phyloP scores from a whole-genome alignment of 2,329 filamentous ascomycete species.

The Chaetothyriales sp. region DNA sequence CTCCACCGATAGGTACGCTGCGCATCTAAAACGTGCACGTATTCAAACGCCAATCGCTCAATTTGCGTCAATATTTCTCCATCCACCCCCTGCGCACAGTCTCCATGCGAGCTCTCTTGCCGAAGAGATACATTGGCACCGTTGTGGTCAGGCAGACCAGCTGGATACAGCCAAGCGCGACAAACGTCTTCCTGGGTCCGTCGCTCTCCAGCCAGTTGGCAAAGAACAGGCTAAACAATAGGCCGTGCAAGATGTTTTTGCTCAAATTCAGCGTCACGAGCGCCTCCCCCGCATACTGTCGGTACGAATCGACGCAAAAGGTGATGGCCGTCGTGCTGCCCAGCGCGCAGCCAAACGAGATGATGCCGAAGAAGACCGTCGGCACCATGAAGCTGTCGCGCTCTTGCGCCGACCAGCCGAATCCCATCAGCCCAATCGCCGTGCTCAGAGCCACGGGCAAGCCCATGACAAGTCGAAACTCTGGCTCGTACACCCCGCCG shows the following conservation, averaged over 20 bases:
- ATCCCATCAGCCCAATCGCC: constrained; percentile 78
- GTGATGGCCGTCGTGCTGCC: constrained; percentile 87
- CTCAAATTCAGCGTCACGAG: constrained; percentile 87
- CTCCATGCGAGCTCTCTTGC: constrained; percentile 88
- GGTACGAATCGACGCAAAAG: constrained; percentile 84
- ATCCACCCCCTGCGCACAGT: constrained; percentile 74
- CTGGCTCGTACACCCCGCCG: constrained; percentile 87
- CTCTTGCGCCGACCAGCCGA: constrained; percentile 77
- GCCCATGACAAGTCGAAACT: constrained; percentile 83
- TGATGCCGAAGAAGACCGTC: constrained; percentile 80
- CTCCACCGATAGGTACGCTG: no score
- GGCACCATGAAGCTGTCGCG: constrained; percentile 78
- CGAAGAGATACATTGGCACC: constrained; percentile 88
- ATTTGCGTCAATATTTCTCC: constrained; percentile 51
- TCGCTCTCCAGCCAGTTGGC: constrained; percentile 65
- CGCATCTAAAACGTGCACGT: no score
- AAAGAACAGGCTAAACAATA: constrained; percentile 81
- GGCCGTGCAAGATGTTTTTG: constrained; percentile 85
- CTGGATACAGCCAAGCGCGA: constrained; percentile 78
- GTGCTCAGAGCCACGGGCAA: constrained; percentile 66
- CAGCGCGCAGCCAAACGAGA: constrained; percentile 83
- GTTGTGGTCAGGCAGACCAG: constrained; percentile 58
- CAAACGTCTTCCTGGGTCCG: constrained; percentile 63
- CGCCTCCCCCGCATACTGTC: constrained; percentile 85
- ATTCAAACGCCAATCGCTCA: not conserved